Base-by-base conservation (phyloP, 257 asterid species). In the Linaria vulgaris region DNA sequence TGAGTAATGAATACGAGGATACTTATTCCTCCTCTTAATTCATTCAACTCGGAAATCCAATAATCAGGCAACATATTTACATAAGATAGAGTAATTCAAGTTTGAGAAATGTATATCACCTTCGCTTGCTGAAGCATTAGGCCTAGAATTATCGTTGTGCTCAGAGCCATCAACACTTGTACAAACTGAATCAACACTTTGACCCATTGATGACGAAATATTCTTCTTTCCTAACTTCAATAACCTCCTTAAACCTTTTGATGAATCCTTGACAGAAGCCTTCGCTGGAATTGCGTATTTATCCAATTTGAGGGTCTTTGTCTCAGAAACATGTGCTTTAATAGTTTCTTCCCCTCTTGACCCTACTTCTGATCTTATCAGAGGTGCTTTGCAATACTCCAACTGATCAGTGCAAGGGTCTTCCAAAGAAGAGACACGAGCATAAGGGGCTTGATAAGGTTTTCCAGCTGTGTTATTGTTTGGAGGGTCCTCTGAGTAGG, bases 221-320 rank as follows among this genome's bases (percentile, higher is more conserved):
- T 70, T 86, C 85, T 89, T 92, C 82, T 89, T 92, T 70, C 88
- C 95, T 69, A 92, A 92, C 79, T 65, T 92, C 81, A 92, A 63
- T 61, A 92, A 88, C 62, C 89, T 85, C 72, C 78, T 83, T 43
- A 92, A 72, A 43, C 97, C 99, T 78, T 80, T 92, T 22, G 97
- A 72, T 61, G 91, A 62, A 69, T 89, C 95, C 78, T 87, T 92
- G 55, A 68, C 77, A 34, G 62, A 76, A 48, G 68, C 50, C 77
- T 79, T 86, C 75, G 78, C 95, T 0, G 79, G 53, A 61, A 65
- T 71, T 61, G 67, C 84, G 60, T 68, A 60, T 53, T 63, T 74
- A 39, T 80, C 94, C 64, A 74, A 43, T 70, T 74, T 74, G 27
- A 70, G 61, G 55, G 72, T 55, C 76, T 79, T 80, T 57, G 68